Evolutionary conservation across 257 asterid species (phyloP).

Genomic region (Schizonepeta tenuifolia): DNA sequence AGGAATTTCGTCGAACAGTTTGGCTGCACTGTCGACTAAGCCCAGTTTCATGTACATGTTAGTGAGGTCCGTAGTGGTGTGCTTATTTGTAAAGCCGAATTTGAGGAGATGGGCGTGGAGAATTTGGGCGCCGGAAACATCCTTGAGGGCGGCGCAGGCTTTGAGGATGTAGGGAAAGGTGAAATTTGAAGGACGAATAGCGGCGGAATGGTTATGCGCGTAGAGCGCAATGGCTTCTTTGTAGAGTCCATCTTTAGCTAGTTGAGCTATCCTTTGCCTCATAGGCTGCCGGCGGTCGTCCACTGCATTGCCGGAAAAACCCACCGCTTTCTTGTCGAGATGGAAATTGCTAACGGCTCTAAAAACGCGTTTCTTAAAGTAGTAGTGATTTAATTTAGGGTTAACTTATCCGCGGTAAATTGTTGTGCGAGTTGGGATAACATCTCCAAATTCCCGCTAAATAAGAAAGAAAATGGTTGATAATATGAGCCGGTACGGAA

Average conservation of each 20-base stretch:
- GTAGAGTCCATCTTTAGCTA: constrained; percentile 69
- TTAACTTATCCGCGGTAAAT: not conserved
- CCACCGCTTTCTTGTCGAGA: not conserved
- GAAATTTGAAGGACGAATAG: constrained; percentile 58
- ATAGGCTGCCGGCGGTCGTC: constrained; percentile 44
- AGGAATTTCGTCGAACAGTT: constrained; percentile 82
- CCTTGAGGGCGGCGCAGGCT: constrained; percentile 70
- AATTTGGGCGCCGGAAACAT: constrained; percentile 54
- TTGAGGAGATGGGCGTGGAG: constrained; percentile 75
- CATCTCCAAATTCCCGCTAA: too few species aligned
- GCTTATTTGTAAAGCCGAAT: constrained; percentile 48
- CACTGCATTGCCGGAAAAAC: constrained; percentile 34
- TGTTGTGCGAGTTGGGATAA: too few species aligned
- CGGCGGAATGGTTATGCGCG: constrained; percentile 54
- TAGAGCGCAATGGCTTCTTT: constrained; percentile 64
- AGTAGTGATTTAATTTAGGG: constrained; percentile 4
- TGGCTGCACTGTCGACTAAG: constrained; percentile 44
- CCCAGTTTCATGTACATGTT: constrained; percentile 64
- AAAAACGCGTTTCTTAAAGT: not conserved
- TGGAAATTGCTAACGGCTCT: not conserved
- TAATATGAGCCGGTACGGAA: too few species aligned
- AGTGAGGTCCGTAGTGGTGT: constrained; percentile 69
- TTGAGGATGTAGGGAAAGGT: constrained; percentile 85
- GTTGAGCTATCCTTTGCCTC: constrained; percentile 64
- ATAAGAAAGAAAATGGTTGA: too few species aligned